Percentiles rank a stretch among this genome's conserved stretches.
These are phyloP conservation scores for Thelephora terrestris DNA, from an alignment of 1,284 basidiomycete species.

Conservation along the genomic window DNA sequence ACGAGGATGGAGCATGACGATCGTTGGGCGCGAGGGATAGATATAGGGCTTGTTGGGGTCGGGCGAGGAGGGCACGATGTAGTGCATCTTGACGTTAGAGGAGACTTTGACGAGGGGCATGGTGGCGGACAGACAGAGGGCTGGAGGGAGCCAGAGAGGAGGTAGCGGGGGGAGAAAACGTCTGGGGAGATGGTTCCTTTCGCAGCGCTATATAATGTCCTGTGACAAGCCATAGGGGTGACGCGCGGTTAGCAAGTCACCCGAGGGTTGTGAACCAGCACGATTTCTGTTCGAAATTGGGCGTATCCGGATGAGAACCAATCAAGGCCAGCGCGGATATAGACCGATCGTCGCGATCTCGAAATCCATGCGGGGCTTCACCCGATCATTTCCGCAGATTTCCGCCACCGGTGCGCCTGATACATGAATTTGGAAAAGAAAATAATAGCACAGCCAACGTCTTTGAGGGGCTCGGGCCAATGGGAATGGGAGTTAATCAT, in stretches of 20 bases:
- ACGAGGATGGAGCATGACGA: not conserved
- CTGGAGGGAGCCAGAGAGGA: too few species aligned
- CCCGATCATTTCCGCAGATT: not conserved
- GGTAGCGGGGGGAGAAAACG: too few species aligned
- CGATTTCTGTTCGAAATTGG: too few species aligned
- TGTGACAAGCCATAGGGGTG: not conserved
- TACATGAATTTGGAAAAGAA: not conserved
- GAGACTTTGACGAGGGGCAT: not conserved
- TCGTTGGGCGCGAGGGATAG: not conserved
- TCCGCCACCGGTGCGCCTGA: not conserved
- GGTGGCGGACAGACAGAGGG: not conserved
- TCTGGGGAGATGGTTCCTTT: too few species aligned
- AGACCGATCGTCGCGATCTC: not conserved
- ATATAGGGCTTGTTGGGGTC: not conserved
- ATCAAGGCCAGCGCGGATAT: not conserved
- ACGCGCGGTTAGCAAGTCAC: not conserved
- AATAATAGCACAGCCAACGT: not conserved
- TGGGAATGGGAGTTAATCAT: not conserved
- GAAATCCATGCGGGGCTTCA: not conserved
- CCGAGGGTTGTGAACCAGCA: not conserved
- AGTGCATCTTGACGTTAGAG: not conserved
- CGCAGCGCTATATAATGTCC: not conserved
- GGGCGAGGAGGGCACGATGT: not conserved
- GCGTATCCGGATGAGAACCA: too few species aligned
- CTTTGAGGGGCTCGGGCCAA: not conserved